Conservation (phyloP, 2,329 filamentous ascomycete genomes). For the Fusarium sp. region DNA sequence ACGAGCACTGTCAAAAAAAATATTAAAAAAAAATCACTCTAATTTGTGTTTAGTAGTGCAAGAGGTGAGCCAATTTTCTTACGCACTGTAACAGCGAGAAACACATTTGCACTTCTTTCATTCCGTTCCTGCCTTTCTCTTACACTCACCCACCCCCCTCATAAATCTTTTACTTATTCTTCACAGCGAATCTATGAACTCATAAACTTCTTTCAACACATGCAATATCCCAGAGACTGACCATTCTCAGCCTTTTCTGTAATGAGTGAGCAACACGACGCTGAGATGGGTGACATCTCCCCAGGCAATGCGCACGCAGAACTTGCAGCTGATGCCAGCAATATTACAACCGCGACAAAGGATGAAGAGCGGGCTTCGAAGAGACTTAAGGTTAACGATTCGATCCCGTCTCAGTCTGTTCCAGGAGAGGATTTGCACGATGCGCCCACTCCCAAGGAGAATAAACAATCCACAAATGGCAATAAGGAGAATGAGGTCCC, state of each 20-base stretch:
- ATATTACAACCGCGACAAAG: neutral
- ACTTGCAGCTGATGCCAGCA: conserved; percentile 30
- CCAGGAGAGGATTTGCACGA: conserved; percentile 36
- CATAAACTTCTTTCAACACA: neutral
- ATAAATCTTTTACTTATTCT: conserved; percentile 3
- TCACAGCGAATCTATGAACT: neutral
- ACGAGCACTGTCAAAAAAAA: neutral
- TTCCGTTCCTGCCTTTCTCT: neutral
- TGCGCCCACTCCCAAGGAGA: conserved; percentile 22
- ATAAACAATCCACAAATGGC: conserved; percentile 24
- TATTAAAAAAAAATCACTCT: neutral
- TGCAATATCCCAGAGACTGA: neutral
- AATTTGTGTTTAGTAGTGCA: neutral
- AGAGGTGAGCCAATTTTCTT: neutral
- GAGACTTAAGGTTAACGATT: conserved; percentile 63
- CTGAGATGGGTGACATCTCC: conserved; percentile 34
- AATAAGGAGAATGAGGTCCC: conserved; percentile 25
- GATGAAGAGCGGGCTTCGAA: conserved; percentile 61
- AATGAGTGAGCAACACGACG: conserved; percentile 44
- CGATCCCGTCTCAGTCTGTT: conserved; percentile 27
- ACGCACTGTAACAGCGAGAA: neutral
- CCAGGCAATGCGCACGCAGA: conserved; percentile 23
- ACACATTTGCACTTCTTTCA: neutral
- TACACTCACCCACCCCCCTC: neutral
- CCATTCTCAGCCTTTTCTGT: neutral